phyloP scores from a whole-genome alignment of 805 yeast species.

The Torulaspora gathmanii region DNA sequence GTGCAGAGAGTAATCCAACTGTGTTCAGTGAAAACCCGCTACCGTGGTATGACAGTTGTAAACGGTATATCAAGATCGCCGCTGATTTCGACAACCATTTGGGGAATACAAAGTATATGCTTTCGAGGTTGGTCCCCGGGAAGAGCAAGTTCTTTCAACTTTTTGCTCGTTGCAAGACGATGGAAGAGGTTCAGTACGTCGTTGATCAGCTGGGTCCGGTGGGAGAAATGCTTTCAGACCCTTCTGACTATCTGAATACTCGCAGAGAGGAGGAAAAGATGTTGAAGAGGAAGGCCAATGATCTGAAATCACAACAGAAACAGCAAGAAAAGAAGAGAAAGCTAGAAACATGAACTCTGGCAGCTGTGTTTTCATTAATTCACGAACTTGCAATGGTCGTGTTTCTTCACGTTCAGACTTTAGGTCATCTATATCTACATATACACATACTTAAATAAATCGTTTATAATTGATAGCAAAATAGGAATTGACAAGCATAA shows the following conservation, averaged over 20 bases:
- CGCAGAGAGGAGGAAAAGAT: constrained; percentile 19
- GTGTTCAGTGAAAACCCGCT: constrained; percentile 49
- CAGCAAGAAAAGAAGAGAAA: constrained; percentile 11
- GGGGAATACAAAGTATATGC: constrained; percentile 76
- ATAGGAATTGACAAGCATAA: not conserved
- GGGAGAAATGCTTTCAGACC: constrained; percentile 23
- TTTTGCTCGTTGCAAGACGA: constrained; percentile 52
- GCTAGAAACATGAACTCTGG: not conserved
- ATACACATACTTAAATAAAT: constrained; percentile 6
- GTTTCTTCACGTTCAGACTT: no score
- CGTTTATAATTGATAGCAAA: constrained; percentile 4
- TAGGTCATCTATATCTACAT: constrained; percentile 7
- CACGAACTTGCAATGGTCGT: no score
- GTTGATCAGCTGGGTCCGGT: constrained; percentile 16
- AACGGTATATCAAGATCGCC: constrained; percentile 55
- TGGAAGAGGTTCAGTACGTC: constrained; percentile 43
- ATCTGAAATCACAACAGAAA: constrained; percentile 16
- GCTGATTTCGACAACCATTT: constrained; percentile 53
- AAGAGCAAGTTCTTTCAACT: constrained; percentile 54
- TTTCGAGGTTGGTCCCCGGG: constrained; percentile 76
- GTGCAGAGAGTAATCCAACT: constrained; percentile 83
- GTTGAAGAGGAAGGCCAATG: constrained; percentile 15
- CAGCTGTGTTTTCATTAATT: no score
- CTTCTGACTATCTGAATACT: constrained; percentile 16
- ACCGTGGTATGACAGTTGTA: constrained; percentile 51